phyloP scores from a whole-genome alignment of 208 protist genomes.

The Acanthamoeba healyi region DNA sequence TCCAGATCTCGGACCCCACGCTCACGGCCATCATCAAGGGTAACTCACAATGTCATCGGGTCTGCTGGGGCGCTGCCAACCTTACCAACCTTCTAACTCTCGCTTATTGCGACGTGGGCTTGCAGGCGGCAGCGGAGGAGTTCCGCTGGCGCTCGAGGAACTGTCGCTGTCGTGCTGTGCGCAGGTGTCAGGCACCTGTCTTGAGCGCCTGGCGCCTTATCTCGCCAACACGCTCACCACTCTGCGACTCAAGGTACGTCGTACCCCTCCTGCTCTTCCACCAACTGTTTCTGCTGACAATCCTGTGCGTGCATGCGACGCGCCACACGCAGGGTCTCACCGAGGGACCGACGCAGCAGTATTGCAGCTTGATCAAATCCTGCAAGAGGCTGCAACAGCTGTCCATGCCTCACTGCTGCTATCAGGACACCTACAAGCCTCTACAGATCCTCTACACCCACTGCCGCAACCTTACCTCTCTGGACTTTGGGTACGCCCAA shows the following conservation, averaged over 20 bases:
- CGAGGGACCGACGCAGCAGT: constrained; percentile 21
- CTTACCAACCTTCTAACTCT: too few species aligned
- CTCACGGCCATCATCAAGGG: constrained; percentile 26
- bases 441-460: constrained; percentile 14
- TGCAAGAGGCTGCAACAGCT: constrained; percentile 57
- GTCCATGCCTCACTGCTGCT: constrained; percentile 65
- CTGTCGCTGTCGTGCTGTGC: constrained; percentile 34
- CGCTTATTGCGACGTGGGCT: too few species aligned
- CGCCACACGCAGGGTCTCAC: constrained; percentile 29
- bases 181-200: constrained; percentile 16
- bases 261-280: not conserved
- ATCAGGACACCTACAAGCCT: constrained; percentile 52
- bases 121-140: not conserved
- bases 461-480: constrained; percentile 22
- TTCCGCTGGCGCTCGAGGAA: constrained; percentile 18
- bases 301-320: too few species aligned
- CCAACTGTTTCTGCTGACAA: too few species aligned
- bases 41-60: too few species aligned
- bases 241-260: constrained; percentile 28
- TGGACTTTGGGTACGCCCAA: constrained; percentile 62
- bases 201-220: not conserved
- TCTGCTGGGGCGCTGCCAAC: too few species aligned
- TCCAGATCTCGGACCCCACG: not conserved
- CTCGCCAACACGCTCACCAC: constrained; percentile 34
- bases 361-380: constrained; percentile 18